Evolutionary conservation across 2,329 filamentous ascomycete species (phyloP).

Genomic region (Beauveria australis): DNA sequence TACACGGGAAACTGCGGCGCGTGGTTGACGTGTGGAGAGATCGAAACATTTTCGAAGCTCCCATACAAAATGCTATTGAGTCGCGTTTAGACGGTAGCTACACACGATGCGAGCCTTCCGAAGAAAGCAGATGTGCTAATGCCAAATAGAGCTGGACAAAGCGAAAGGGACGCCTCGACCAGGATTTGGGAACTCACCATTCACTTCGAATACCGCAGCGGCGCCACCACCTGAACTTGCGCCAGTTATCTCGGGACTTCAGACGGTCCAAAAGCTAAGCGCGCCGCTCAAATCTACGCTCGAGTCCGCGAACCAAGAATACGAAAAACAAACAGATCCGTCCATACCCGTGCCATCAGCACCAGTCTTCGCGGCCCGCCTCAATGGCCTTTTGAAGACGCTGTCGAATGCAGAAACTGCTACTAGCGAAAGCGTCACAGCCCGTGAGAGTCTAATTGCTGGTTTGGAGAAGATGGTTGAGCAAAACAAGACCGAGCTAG

Average conservation of each 20-base stretch:
- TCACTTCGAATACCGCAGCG: constrained; percentile 47
- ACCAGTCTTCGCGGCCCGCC: constrained; percentile 82
- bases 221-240: constrained; percentile 51
- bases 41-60: constrained; percentile 70
- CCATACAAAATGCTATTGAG: constrained; percentile 76
- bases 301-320: constrained; percentile 69
- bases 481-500: constrained; percentile 60
- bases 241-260: constrained; percentile 65
- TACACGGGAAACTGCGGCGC: constrained; percentile 78
- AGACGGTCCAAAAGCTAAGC: constrained; percentile 64
- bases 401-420: constrained; percentile 83
- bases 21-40: constrained; percentile 94
- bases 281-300: constrained; percentile 59
- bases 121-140: constrained; percentile 13
- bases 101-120: too few species aligned
- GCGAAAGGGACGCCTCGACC: constrained; percentile 43
- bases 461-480: constrained; percentile 77
- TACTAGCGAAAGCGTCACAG: constrained; percentile 82
- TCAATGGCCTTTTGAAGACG: constrained; percentile 83
- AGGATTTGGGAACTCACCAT: constrained; percentile 47
- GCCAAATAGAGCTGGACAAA: constrained; percentile 51
- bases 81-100: constrained; percentile 64
- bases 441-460: constrained; percentile 66
- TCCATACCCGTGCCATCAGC: constrained; percentile 62
- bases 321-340: constrained; percentile 72